Conservation (phyloP, 495 filamentous ascomycete genomes). For the Penicillium arizonense region DNA sequence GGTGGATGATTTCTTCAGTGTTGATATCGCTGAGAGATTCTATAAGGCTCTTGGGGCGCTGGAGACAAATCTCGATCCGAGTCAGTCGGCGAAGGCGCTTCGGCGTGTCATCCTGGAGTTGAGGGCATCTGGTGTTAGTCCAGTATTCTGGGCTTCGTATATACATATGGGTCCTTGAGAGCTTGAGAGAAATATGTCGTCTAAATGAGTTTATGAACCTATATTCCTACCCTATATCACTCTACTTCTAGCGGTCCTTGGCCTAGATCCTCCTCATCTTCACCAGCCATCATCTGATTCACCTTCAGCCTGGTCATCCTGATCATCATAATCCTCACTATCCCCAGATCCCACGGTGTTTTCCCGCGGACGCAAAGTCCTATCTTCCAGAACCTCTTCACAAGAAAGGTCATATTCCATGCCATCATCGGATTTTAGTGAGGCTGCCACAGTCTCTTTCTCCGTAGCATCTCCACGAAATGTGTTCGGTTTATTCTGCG, state of each 20-base stretch:
- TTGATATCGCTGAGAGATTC: background rate
- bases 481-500: slow-evolving; percentile 1
- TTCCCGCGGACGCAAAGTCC: background rate
- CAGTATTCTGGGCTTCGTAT: slow-evolving; percentile 4
- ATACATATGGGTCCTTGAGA: slow-evolving; percentile 1
- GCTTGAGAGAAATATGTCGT: background rate
- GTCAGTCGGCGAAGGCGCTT: background rate
- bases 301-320: background rate
- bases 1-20: background rate
- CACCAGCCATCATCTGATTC: background rate
- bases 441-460: background rate
- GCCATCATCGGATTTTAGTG: slow-evolving; percentile 1
- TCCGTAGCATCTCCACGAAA: background rate
- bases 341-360: too few species aligned
- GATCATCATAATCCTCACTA: too few species aligned
- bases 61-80: background rate
- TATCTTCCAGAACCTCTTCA: slow-evolving; percentile 1
- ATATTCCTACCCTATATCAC: background rate
- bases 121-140: background rate
- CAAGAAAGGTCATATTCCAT: background rate
- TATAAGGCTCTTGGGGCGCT: background rate
- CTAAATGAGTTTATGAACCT: background rate
- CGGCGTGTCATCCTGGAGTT: background rate
- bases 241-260: too few species aligned
- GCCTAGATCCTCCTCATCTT: background rate